Evolutionary conservation across 2,329 filamentous ascomycete genomes (phyloP).

Genomic region (Fusarium coffeatum): DNA sequence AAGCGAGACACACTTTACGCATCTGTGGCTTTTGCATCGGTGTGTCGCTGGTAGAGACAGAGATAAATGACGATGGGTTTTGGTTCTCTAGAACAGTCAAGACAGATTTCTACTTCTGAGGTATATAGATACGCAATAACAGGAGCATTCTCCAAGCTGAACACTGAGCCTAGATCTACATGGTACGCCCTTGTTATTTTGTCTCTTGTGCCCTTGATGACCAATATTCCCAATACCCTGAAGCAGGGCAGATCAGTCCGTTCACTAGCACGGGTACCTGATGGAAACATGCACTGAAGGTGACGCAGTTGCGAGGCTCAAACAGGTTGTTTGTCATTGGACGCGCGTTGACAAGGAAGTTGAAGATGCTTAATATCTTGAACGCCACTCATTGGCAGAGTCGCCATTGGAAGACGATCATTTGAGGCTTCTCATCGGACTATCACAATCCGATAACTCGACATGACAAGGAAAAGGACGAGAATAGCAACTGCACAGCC

Average conservation of each 20-base stretch:
- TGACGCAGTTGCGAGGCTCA: constrained; percentile 39
- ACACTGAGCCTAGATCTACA: neutral
- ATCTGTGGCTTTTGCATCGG: constrained; percentile 3
- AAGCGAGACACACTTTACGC: neutral
- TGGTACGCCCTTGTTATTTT: neutral
- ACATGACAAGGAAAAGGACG: constrained; percentile 8
- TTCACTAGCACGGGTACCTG: neutral
- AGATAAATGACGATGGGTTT: neutral
- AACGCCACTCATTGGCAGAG: constrained; percentile 17
- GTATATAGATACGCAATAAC: neutral
- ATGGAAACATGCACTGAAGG: neutral
- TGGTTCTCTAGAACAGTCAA: neutral
- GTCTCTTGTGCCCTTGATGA: neutral
- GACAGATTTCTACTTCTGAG: neutral
- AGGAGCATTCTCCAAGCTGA: neutral
- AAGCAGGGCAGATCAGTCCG: neutral
- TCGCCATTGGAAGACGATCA: constrained; percentile 21
- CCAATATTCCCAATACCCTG: neutral
- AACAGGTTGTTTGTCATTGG: constrained; percentile 18
- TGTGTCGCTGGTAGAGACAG: constrained; percentile 3
- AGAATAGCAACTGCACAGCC: constrained; percentile 42
- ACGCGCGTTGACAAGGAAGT: constrained; percentile 26
- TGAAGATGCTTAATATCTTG: neutral
- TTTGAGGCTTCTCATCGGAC: constrained; percentile 15
- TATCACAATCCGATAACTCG: constrained; percentile 15